Evolutionary conservation across 1,284 basidiomycete species (phyloP).

Genomic region (Ganoderma sp.): DNA sequence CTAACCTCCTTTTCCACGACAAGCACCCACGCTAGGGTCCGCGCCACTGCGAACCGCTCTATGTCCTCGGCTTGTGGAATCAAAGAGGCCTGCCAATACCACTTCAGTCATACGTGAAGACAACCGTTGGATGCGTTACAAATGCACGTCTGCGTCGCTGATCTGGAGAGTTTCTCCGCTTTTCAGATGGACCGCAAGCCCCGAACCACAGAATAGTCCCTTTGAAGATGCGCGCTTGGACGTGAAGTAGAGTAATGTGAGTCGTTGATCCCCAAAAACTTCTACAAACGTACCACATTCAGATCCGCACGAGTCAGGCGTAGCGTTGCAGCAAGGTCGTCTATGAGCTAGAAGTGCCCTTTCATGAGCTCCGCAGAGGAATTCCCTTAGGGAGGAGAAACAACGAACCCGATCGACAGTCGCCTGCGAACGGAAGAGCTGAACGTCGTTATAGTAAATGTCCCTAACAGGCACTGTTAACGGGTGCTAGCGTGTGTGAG

Average conservation of each 20-base stretch:
- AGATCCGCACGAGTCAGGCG: slow-evolving; percentile 75
- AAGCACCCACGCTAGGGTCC: slow-evolving; percentile 75
- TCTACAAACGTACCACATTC: slow-evolving; percentile 65
- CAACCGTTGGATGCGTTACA: neutral
- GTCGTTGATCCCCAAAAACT: neutral
- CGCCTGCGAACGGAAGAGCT: slow-evolving; percentile 75
- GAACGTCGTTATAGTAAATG: slow-evolving; percentile 84
- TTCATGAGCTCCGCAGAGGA: neutral
- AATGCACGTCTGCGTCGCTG: slow-evolving; percentile 63
- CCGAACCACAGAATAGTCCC: slow-evolving; percentile 78
- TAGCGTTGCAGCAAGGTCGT: slow-evolving; percentile 86
- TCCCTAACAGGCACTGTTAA: slow-evolving; percentile 58
- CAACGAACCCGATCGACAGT: slow-evolving; percentile 73
- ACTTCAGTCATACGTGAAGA: slow-evolving; percentile 6
- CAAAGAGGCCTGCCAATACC: slow-evolving; percentile 61
- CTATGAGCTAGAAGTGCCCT: slow-evolving; percentile 67
- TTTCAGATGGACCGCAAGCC: slow-evolving; percentile 62
- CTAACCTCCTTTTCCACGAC: slow-evolving; percentile 91
- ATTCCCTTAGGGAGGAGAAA: neutral
- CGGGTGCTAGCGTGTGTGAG: neutral
- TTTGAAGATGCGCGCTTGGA: slow-evolving; percentile 76
- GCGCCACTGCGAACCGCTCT: slow-evolving; percentile 56
- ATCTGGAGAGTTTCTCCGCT: slow-evolving; percentile 58
- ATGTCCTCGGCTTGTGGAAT: slow-evolving; percentile 82
- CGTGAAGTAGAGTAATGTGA: neutral